Conservation (phyloP, 331 rosid genomes). For the Pyracantha coccinea region DNA sequence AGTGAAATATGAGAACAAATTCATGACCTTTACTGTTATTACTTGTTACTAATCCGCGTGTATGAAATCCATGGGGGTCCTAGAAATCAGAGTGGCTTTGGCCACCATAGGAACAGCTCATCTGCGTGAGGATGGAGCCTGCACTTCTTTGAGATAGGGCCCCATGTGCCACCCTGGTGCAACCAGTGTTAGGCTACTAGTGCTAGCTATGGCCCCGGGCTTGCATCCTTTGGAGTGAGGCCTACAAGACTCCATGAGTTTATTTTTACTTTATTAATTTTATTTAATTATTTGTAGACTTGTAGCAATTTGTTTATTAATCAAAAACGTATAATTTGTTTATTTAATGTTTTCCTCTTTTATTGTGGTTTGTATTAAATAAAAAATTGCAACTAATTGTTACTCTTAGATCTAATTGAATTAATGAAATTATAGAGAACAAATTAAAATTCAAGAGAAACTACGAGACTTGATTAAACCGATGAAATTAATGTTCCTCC, state of each 20-base stretch:
- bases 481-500: background rate
- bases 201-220: background rate
- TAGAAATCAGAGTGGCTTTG: background rate
- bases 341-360: too few relatives aligned
- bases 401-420: background rate
- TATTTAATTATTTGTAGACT: too few relatives aligned
- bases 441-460: background rate
- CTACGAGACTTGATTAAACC: background rate
- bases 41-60: too few relatives aligned
- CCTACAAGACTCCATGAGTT: background rate
- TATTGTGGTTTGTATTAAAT: too few relatives aligned
- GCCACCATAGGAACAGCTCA: background rate
- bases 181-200: background rate
- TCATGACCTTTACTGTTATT: fast-evolving
- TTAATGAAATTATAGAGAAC: too few relatives aligned
- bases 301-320: too few relatives aligned
- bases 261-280: too few relatives aligned
- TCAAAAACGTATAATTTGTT: too few relatives aligned
- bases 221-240: background rate
- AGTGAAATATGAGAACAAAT: too few relatives aligned
- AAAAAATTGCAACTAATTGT: background rate
- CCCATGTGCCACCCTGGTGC: background rate
- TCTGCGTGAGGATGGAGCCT: background rate
- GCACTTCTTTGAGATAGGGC: background rate
- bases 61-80: background rate